phyloP scores from a whole-genome alignment of 2,329 filamentous ascomycete genomes.

The Bisporella sp. region DNA sequence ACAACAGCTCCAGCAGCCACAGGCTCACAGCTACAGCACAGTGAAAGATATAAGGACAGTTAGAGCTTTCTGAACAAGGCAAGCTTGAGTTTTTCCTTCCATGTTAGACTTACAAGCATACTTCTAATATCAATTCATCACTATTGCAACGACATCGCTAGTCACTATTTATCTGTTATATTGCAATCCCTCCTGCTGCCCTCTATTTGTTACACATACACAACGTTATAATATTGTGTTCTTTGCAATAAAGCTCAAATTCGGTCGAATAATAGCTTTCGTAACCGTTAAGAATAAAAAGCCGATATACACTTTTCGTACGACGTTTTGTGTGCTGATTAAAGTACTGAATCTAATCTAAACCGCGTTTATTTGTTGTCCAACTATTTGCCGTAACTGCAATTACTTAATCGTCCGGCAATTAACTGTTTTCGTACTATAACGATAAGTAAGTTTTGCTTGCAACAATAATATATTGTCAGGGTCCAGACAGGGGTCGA shows the following conservation, averaged over 20 bases:
- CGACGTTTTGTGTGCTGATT: background rate
- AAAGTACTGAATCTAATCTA: constrained; percentile 3
- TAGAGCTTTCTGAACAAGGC: too few relatives aligned
- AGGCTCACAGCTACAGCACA: too few relatives aligned
- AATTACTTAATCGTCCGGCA: background rate
- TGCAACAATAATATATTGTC: background rate
- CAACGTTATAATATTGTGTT: background rate
- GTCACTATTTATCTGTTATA: too few relatives aligned
- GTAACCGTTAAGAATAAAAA: constrained; percentile 2
- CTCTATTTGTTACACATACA: too few relatives aligned
- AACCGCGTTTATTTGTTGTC: constrained; percentile 2
- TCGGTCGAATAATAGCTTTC: background rate
- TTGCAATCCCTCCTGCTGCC: too few relatives aligned
- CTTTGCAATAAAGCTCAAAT: constrained; percentile 1
- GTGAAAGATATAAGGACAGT: too few relatives aligned
- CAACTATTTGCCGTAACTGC: constrained; percentile 1
- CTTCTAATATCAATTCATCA: too few relatives aligned
- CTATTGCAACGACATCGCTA: too few relatives aligned
- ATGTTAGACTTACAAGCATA: too few relatives aligned
- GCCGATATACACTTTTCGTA: background rate
- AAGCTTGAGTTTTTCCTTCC: too few relatives aligned
- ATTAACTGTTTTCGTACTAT: background rate
- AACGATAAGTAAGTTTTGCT: background rate
- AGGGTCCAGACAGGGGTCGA: too few relatives aligned
- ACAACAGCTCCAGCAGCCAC: too few relatives aligned